Conservation (phyloP, 306 rosid genomes). For the Crataegus laevigata region DNA sequence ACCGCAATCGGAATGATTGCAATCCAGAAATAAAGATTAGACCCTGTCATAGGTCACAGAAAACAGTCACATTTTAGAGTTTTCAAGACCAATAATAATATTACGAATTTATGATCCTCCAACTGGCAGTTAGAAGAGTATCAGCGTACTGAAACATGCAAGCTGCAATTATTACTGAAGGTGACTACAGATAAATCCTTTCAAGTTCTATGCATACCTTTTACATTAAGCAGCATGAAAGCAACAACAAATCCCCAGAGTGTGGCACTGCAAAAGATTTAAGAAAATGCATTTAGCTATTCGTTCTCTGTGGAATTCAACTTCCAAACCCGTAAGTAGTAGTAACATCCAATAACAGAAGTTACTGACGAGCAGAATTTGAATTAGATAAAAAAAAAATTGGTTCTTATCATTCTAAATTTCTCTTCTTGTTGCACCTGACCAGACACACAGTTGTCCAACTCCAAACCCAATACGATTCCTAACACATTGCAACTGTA, state of each 20-base stretch:
- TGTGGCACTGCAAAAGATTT: constrained; percentile 60
- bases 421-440: not conserved
- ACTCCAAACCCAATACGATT: not conserved
- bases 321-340: not conserved
- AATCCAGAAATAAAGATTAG: constrained; percentile 96
- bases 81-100: constrained; percentile 12
- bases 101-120: not conserved
- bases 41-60: constrained; percentile 45
- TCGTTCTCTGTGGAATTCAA: constrained; percentile 10
- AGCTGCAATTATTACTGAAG: not conserved
- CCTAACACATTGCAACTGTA: not conserved
- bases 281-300: constrained; percentile 21
- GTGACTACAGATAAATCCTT: not conserved
- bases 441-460: not conserved
- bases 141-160: not conserved
- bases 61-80: constrained; percentile 14
- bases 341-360: not conserved
- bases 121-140: not conserved
- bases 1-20: constrained; percentile 80
- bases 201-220: constrained; percentile 43
- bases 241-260: constrained; percentile 97
- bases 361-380: not conserved
- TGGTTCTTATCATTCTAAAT: too few species aligned
- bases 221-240: constrained; percentile 86
- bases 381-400: too few species aligned